Evolutionary conservation across 352 stramenopile species (phyloP).

Genomic region (Globisporangium perplexum): DNA sequence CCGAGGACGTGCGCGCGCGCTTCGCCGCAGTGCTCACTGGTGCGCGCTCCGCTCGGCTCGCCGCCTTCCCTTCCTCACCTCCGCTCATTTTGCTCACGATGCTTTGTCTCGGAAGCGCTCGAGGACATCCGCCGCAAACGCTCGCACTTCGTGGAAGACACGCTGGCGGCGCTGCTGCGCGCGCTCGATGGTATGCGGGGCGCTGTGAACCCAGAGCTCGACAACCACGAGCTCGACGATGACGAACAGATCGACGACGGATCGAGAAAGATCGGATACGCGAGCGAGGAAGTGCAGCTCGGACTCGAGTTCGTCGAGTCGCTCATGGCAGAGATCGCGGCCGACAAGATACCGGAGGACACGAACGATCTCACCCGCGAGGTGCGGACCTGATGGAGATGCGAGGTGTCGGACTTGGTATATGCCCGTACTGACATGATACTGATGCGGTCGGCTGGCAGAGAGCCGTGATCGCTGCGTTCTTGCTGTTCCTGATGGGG

Average conservation of each 20-base stretch:
- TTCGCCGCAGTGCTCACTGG: conserved; percentile 7
- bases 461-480: conserved; percentile 27
- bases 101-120: conserved; percentile 25
- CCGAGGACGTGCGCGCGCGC: conserved; percentile 3
- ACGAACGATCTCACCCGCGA: conserved; percentile 9
- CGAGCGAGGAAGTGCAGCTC: conserved; percentile 17
- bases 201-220: not conserved
- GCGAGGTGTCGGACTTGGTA: not conserved
- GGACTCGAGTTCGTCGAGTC: conserved; percentile 19
- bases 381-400: conserved; percentile 3
- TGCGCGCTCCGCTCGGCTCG: not conserved
- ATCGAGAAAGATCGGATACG: not conserved
- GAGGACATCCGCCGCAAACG: conserved; percentile 50
- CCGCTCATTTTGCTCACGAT: not conserved
- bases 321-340: conserved; percentile 9
- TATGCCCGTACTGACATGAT: not conserved
- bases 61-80: not conserved
- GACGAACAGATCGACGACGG: not conserved
- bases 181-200: conserved; percentile 13
- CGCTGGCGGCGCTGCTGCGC: conserved; percentile 42
- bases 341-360: not conserved
- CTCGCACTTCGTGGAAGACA: conserved; percentile 64
- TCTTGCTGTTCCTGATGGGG: conserved; percentile 31
- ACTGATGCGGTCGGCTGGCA: not conserved
- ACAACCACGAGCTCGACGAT: conserved; percentile 1